Conservation (phyloP, 2,329 filamentous ascomycete genomes). For the Botrytis aclada region DNA sequence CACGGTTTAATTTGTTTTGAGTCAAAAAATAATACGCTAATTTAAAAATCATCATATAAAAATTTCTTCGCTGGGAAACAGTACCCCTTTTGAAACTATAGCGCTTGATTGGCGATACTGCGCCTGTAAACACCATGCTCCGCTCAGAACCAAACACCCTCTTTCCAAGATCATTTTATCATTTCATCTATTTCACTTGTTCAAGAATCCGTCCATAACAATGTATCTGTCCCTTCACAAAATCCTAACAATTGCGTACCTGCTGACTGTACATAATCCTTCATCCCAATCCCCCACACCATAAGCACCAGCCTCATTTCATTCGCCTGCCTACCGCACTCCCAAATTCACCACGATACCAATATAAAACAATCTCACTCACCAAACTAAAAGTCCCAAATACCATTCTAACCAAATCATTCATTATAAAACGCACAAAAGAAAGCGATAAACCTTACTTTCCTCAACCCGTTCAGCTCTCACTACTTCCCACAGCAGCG, state of each 20-base stretch:
- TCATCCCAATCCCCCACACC: not conserved
- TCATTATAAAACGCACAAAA: not conserved
- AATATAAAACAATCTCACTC: not conserved
- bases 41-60: not conserved
- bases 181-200: not conserved
- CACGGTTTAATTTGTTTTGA: not conserved
- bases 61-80: not conserved
- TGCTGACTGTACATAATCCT: not conserved
- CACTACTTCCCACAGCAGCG: not conserved
- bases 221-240: not conserved
- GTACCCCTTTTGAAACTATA: not conserved
- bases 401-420: not conserved
- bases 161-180: not conserved
- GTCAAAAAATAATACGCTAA: not conserved
- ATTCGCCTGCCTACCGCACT: not conserved
- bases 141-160: not conserved
- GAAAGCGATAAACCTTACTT: not conserved
- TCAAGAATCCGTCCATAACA: not conserved
- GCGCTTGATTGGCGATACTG: not conserved
- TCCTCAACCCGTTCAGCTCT: not conserved
- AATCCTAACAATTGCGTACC: not conserved
- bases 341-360: not conserved
- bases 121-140: not conserved
- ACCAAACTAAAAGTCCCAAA: not conserved
- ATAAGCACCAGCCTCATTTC: not conserved